phyloP scores from a whole-genome alignment of 192 early-diverging fungal species.

The Coemansia aciculifera region DNA sequence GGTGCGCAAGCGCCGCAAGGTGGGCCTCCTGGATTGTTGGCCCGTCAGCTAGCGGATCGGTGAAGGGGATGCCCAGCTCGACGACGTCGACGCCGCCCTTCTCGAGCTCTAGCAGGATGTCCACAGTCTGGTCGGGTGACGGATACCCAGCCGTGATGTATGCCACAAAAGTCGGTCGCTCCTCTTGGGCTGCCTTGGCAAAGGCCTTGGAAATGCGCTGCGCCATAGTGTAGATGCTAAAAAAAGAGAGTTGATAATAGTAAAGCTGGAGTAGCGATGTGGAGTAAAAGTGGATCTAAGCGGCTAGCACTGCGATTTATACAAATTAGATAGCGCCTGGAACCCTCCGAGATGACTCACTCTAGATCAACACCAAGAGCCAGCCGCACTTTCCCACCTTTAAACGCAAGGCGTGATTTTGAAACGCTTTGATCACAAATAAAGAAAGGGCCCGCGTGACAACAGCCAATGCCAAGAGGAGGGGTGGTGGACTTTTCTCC shows the following conservation, averaged over 20 bases:
- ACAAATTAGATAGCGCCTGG: neutral
- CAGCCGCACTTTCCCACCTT: neutral
- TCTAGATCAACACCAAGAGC: neutral
- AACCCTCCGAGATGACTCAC: neutral
- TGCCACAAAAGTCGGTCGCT: constrained; percentile 83
- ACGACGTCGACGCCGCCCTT: constrained; percentile 92
- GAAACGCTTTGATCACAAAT: neutral
- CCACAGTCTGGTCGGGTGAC: constrained; percentile 73
- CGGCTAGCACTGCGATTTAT: neutral
- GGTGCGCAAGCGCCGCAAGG: constrained; percentile 76
- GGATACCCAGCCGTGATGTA: constrained; percentile 96
- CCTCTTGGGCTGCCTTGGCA: constrained; percentile 36
- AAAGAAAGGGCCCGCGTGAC: neutral
- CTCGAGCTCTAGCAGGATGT: constrained; percentile 84
- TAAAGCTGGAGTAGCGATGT: neutral
- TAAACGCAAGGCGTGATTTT: neutral
- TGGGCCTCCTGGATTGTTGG: constrained; percentile 92
- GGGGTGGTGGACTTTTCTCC: neutral
- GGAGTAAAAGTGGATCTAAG: neutral
- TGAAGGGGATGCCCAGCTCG: constrained; percentile 97
- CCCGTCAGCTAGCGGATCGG: constrained; percentile 96
- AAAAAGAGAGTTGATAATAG: neutral
- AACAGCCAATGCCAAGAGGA: neutral
- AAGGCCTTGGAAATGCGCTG: constrained; percentile 43
- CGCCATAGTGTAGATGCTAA: constrained; percentile 21